Percentiles rank a stretch among this genome's conserved stretches.
phyloP scores from a whole-genome alignment of 257 asterid genomes.

The Paraleonurus japonicus region DNA sequence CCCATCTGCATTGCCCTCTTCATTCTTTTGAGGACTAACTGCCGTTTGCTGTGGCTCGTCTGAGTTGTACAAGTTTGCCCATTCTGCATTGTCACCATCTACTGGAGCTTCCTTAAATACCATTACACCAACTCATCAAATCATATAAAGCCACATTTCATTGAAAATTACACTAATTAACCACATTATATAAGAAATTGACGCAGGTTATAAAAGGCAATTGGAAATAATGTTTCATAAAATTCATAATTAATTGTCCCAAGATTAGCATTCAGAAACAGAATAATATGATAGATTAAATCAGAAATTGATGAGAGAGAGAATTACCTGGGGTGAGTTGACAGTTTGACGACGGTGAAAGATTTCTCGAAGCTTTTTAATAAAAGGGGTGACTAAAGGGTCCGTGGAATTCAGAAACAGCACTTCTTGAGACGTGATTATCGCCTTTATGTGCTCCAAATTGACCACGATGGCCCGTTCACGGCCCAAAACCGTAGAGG shows the following conservation, averaged over 20 bases:
- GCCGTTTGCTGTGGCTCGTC: constrained; percentile 45
- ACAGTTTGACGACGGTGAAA: constrained; percentile 54
- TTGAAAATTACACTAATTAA: too few species aligned
- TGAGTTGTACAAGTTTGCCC: constrained; percentile 56
- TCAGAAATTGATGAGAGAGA: neutral
- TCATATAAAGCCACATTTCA: too few species aligned
- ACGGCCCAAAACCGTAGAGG: constrained; percentile 73
- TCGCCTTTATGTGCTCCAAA: constrained; percentile 72
- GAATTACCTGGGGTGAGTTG: constrained; percentile 19
- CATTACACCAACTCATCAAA: constrained; percentile 8
- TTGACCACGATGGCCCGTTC: constrained; percentile 79
- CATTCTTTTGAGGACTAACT: constrained; percentile 37
- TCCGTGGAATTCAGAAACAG: constrained; percentile 64
- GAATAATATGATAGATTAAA: neutral
- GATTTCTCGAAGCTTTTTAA: constrained; percentile 55
- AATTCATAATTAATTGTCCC: too few species aligned
- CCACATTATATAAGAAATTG: neutral
- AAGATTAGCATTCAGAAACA: neutral
- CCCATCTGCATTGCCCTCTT: constrained; percentile 34
- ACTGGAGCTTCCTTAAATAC: constrained; percentile 54
- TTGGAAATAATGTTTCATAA: neutral
- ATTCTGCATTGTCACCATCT: constrained; percentile 40
- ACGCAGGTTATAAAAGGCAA: neutral
- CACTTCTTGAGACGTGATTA: constrained; percentile 72
- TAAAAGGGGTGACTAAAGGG: constrained; percentile 70